phyloP scores from a whole-genome alignment of 805 yeast genomes.

The Candida taoyuanica region DNA sequence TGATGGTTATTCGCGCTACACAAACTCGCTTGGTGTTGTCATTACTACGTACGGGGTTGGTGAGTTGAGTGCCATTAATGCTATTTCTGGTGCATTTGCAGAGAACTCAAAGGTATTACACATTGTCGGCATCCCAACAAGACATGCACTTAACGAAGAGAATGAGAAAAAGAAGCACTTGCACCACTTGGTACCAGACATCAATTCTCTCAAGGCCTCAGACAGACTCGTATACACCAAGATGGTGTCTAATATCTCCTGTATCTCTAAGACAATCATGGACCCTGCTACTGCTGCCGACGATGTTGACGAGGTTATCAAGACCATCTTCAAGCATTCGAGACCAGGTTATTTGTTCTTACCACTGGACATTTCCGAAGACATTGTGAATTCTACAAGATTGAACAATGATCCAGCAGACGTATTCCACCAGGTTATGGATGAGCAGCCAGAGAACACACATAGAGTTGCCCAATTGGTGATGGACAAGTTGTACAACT shows the following conservation, averaged over 20 bases:
- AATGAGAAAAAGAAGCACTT: slow-evolving; percentile 29
- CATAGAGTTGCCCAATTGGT: slow-evolving; percentile 40
- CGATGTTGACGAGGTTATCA: slow-evolving; percentile 66
- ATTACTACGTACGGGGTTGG: slow-evolving; percentile 82
- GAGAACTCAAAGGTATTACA: slow-evolving; percentile 78
- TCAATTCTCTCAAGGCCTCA: slow-evolving; percentile 45
- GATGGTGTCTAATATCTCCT: slow-evolving; percentile 53
- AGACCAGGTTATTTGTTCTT: slow-evolving; percentile 81
- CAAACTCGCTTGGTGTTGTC: slow-evolving; percentile 60
- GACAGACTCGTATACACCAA: slow-evolving; percentile 64
- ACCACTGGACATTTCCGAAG: slow-evolving; percentile 65
- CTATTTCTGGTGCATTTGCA: slow-evolving; percentile 76
- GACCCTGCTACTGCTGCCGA: slow-evolving; percentile 43
- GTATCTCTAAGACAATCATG: slow-evolving; percentile 47
- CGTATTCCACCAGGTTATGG: slow-evolving; percentile 23
- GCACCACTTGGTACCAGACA: slow-evolving; percentile 60
- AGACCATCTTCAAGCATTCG: slow-evolving; percentile 47
- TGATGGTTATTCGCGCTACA: slow-evolving; percentile 77
- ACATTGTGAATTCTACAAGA: slow-evolving; percentile 33
- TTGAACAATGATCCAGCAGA: slow-evolving; percentile 30
- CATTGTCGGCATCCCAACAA: slow-evolving; percentile 65
- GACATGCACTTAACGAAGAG: slow-evolving; percentile 26
- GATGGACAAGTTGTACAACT: slow-evolving; percentile 43
- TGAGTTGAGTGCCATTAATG: slow-evolving; percentile 79
- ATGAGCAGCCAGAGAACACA: slow-evolving; percentile 25